Conservation (phyloP, 495 filamentous ascomycete species). For the Lasiosphaeris hirsuta region DNA sequence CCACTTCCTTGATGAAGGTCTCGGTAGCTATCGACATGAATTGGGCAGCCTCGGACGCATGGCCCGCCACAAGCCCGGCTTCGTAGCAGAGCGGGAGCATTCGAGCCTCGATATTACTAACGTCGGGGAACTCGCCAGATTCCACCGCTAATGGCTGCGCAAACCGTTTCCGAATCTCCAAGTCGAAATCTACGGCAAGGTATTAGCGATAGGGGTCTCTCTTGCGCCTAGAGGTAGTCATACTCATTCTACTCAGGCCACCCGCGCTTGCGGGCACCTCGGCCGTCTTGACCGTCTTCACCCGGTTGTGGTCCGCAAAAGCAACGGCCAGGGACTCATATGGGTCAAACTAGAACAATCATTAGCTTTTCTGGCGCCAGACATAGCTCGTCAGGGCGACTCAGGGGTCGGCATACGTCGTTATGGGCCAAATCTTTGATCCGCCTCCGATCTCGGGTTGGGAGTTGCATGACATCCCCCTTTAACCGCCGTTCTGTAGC, state of each 20-base stretch:
- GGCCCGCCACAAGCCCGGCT: slow-evolving; percentile 73
- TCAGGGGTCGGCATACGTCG: slow-evolving; percentile 38
- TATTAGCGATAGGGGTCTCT: not conserved
- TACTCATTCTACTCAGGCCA: slow-evolving; percentile 85
- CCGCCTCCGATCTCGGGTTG: slow-evolving; percentile 76
- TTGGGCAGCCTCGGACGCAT: slow-evolving; percentile 67
- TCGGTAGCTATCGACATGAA: slow-evolving; percentile 90
- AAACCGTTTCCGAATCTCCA: slow-evolving; percentile 92
- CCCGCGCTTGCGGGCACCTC: slow-evolving; percentile 82
- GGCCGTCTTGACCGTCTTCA: slow-evolving; percentile 66
- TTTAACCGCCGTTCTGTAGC: slow-evolving; percentile 87
- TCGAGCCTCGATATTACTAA: slow-evolving; percentile 70
- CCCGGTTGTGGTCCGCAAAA: slow-evolving; percentile 64
- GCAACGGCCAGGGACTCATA: slow-evolving; percentile 60
- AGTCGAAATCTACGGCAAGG: slow-evolving; percentile 65
- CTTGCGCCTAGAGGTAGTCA: slow-evolving; percentile 23
- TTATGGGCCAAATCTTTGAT: slow-evolving; percentile 70
- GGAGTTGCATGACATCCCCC: slow-evolving; percentile 90
- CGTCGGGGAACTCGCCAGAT: slow-evolving; percentile 89
- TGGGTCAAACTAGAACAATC: slow-evolving; percentile 56
- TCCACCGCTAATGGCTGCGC: slow-evolving; percentile 81
- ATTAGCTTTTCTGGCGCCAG: slow-evolving; percentile 13
- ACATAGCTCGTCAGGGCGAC: not conserved
- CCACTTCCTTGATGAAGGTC: slow-evolving; percentile 84
- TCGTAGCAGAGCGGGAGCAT: slow-evolving; percentile 96